Conservation (phyloP, 495 filamentous ascomycete genomes). For the Penicillium atrosanguineum region DNA sequence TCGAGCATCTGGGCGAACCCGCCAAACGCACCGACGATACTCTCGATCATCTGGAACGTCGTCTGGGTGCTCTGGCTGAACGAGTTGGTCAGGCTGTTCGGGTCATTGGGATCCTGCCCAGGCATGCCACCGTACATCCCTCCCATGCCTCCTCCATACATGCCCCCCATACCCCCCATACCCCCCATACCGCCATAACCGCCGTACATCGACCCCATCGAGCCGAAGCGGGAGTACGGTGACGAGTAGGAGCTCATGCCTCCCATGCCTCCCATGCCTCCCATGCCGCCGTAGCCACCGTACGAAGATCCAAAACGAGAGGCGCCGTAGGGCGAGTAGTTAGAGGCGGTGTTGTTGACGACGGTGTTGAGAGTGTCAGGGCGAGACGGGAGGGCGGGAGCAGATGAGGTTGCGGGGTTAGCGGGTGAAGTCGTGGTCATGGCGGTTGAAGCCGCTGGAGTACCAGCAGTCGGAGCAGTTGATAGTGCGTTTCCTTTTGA, state of each 20-base stretch:
- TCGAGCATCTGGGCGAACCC: conserved; percentile 99
- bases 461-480: conserved; percentile 31
- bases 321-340: conserved; percentile 72
- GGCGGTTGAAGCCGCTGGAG: conserved; percentile 39
- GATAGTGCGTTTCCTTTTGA: conserved; percentile 40
- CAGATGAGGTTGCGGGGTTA: conserved; percentile 45
- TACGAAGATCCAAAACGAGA: conserved; percentile 58
- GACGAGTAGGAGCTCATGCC: conserved; percentile 40
- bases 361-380: conserved; percentile 73
- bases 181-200: conserved; percentile 56
- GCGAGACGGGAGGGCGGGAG: conserved; percentile 75
- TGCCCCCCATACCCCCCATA: conserved; percentile 48
- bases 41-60: conserved; percentile 99
- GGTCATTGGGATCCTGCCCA: conserved; percentile 78
- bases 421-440: conserved; percentile 39
- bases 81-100: conserved; percentile 84
- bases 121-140: conserved; percentile 57
- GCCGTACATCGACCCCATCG: conserved; percentile 58
- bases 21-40: conserved; percentile 92
- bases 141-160: conserved; percentile 53
- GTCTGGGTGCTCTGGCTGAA: conserved; percentile 91
- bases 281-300: conserved; percentile 24
- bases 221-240: conserved; percentile 66
- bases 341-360: conserved; percentile 79
- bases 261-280: neutral